Evolutionary conservation across 768 basidiomycete genomes (phyloP).

Genomic region (Cyclocybe aegerita): DNA sequence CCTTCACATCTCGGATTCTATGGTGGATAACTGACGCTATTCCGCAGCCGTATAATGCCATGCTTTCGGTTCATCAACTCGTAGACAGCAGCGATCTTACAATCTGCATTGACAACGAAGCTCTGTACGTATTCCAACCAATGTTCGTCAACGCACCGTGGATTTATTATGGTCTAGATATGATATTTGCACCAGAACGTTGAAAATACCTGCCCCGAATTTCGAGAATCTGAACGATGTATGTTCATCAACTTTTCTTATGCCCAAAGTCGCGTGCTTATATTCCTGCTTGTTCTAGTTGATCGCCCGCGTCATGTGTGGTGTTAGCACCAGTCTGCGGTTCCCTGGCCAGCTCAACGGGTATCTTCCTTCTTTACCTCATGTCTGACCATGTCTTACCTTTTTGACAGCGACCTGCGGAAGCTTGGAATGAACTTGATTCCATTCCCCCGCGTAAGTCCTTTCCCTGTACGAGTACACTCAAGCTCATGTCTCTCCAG

Average conservation of each 20-base stretch:
- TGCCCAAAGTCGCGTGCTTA: not conserved
- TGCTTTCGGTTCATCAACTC: slow-evolving; percentile 87
- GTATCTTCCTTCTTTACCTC: slow-evolving; percentile 33
- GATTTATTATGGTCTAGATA: slow-evolving; percentile 44
- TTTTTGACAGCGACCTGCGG: slow-evolving; percentile 63
- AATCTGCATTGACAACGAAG: slow-evolving; percentile 86
- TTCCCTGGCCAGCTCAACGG: slow-evolving; percentile 95
- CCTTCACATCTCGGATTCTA: slow-evolving; percentile 40
- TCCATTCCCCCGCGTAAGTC: slow-evolving; percentile 88
- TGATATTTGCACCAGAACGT: slow-evolving; percentile 62
- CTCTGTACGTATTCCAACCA: slow-evolving; percentile 49
- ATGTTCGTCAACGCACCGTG: not conserved
- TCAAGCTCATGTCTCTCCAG: slow-evolving; percentile 34
- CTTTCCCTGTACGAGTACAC: not conserved
- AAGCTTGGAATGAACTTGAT: slow-evolving; percentile 93
- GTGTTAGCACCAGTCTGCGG: slow-evolving; percentile 87
- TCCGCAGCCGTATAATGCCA: slow-evolving; percentile 80
- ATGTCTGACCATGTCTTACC: not conserved
- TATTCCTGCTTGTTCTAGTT: slow-evolving; percentile 37
- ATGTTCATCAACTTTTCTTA: slow-evolving; percentile 1
- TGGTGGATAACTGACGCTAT: slow-evolving; percentile 37
- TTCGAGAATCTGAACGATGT: slow-evolving; percentile 74
- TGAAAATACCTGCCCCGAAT: slow-evolving; percentile 62
- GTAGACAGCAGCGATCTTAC: slow-evolving; percentile 85
- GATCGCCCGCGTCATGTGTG: slow-evolving; percentile 90